Base-by-base conservation (phyloP, 129 eudicot species). In the Ambrosia trifida region DNA sequence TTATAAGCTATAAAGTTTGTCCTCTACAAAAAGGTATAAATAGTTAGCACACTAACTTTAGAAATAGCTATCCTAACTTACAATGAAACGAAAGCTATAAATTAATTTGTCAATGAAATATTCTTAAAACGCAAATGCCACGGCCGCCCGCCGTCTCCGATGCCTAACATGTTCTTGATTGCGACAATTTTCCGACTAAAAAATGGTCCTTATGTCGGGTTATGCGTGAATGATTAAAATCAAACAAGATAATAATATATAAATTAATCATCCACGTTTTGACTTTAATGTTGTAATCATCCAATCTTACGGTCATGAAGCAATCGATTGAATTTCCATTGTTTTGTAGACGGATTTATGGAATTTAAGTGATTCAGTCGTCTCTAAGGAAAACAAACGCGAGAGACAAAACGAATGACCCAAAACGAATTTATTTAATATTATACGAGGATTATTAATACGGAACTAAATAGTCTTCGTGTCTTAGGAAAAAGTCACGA, bases 91-190 rank as follows among this genome's bases (percentile, higher is more conserved):
- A 76, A 58, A 56, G 11, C 1, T 38, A 45, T 11, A 35, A 35
- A 54, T 75, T 5, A 56, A 32, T 16, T 31, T 31, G 38, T 56
- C 5, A 54, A 30, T 38, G 71, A 46, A 11, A 61, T 63, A 64
- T 64, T 66, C 67, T 50, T 18, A 68, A 46, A 76, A 19, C 38
- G 35, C 75, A 58, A 57, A 68, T 69, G 80, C 64, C 76, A 77
- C 71, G 70, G 81, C 81, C 76, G 76, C 70, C 78, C 75, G 73
- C 75, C 68, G 69, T 69, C 64, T 66, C 60, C 65, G 17, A 65
- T 31, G 80, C 80, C 61, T 69, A 69, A 77, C 81, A 59, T 77
- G 76, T 59, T 69, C 64, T 56, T 2, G 75, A 76, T 76, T 47
- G 49, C 64, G 76, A 68, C 80, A 14, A 60, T 47, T 77, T 69